Conservation (phyloP, 73 alveolate genomes). For the Paraurostyla sp. region DNA sequence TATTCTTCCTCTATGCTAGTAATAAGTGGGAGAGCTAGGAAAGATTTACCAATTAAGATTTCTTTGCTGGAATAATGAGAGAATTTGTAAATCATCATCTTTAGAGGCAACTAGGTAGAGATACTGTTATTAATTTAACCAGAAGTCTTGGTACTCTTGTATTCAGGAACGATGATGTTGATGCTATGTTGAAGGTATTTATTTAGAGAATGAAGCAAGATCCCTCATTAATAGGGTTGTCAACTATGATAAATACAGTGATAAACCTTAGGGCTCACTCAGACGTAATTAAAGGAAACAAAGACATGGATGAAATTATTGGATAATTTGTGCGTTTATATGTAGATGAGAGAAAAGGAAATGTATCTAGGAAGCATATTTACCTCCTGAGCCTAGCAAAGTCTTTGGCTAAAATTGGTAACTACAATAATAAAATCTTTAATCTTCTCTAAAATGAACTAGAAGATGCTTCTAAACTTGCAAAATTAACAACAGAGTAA, state of each 20-base stretch:
- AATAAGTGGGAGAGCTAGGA: conserved; percentile 10
- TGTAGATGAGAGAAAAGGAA: too few relatives aligned
- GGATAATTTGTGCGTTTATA: too few relatives aligned
- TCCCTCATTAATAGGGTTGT: too few relatives aligned
- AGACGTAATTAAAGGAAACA: too few relatives aligned
- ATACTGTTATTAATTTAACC: neutral
- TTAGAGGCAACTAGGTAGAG: neutral
- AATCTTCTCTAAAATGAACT: neutral
- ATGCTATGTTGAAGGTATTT: too few relatives aligned
- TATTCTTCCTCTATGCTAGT: neutral
- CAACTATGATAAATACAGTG: too few relatives aligned
- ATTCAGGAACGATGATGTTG: too few relatives aligned
- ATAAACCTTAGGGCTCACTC: too few relatives aligned
- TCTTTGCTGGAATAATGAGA: neutral
- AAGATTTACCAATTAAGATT: neutral
- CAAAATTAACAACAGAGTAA: neutral
- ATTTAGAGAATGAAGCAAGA: too few relatives aligned
- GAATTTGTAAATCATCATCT: neutral
- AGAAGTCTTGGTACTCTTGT: neutral
- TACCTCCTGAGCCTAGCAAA: neutral
- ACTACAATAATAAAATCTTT: neutral
- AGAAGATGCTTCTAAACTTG: neutral
- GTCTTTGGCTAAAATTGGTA: neutral
- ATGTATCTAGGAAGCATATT: neutral
- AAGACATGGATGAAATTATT: too few relatives aligned